Conservation (phyloP, 2,329 filamentous ascomycete genomes). For the Hypoxylon sp. region DNA sequence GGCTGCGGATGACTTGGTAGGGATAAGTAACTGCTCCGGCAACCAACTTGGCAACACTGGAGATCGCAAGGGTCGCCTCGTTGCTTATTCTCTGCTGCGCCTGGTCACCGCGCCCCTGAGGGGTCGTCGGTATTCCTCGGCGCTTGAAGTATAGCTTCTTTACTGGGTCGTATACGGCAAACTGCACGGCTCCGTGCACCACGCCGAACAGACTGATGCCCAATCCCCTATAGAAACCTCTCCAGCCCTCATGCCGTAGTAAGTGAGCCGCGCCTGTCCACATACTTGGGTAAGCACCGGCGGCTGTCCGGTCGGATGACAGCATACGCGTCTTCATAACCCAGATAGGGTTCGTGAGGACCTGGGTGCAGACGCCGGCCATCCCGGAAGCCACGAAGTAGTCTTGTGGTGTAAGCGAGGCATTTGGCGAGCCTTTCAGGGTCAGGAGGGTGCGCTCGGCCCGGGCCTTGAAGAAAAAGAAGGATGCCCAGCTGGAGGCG, state of each 20-base stretch:
- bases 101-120: conserved; percentile 17
- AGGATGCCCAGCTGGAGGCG: conserved; percentile 88
- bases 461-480: conserved; percentile 82
- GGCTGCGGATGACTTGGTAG: conserved; percentile 90
- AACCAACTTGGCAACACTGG: conserved; percentile 84
- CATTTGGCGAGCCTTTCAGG: conserved; percentile 46
- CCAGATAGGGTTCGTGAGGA: conserved; percentile 96
- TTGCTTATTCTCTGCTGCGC: conserved; percentile 68
- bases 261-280: conserved; percentile 76
- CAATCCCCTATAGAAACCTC: conserved; percentile 90
- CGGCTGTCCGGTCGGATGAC: conserved; percentile 79
- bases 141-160: conserved; percentile 69
- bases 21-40: conserved; percentile 94
- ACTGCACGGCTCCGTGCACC: conserved; percentile 93
- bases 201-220: conserved; percentile 87
- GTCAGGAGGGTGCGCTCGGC: conserved; percentile 63
- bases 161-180: conserved; percentile 88
- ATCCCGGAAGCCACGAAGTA: conserved; percentile 84
- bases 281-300: conserved; percentile 86
- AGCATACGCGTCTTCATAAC: conserved; percentile 98
- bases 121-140: conserved; percentile 40
- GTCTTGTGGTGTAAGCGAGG: conserved; percentile 70
- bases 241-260: conserved; percentile 76
- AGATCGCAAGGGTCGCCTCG: conserved; percentile 83
- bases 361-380: conserved; percentile 79